Evolutionary conservation across 805 yeast species (phyloP), one percentile per base, ranked within the genome.

Genomic region (Teunomyces stri): DNA sequence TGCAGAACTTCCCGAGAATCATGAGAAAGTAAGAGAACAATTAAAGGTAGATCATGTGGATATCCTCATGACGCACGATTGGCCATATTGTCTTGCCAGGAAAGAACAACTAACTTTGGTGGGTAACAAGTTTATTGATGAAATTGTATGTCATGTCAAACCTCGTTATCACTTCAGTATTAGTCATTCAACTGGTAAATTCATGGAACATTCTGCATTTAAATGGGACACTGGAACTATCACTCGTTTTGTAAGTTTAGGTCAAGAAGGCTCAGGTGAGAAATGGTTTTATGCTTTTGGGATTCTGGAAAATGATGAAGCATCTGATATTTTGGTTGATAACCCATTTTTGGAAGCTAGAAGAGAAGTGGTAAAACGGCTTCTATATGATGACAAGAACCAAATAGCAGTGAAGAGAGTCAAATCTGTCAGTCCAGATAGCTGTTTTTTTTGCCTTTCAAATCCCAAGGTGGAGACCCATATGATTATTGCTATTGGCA

Each of bases 381-480:
- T 51, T 10, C 21, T 36, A 4, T 58, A 59, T 31, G 49, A 41
- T 10, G 46, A 30, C 44, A 49, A 12, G 2, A 55, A 51, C 2
- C 36, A 42, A 13, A 13, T 4, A 34, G 42, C 12, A 10, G n/a
- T 30, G 21, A 70, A 69, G 53, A 65, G 68, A 45, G 49, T 51
- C n/a, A 68, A 65, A 49, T 64, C 60, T 0, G 80, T 87, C 2
- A 59, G 75, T 0, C 89, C 92, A 0, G 72, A 70, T 11, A 66
- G 71, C 38, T 90, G 97, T 60, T 90, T 87, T 65, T 88, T 90
- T 59, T 90, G 97, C 61, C 74, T 90, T 15, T 80, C 92, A 1
- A 89, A 88, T 57, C 87, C 96, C 0, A 77, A 82, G 11, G 75
- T 87, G 5, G 91, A 85, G 53, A 73, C 87, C 2, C 95, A 89